Evolutionary conservation across 108 stramenopile genomes (phyloP).

Genomic region (Ochromonas danica): DNA sequence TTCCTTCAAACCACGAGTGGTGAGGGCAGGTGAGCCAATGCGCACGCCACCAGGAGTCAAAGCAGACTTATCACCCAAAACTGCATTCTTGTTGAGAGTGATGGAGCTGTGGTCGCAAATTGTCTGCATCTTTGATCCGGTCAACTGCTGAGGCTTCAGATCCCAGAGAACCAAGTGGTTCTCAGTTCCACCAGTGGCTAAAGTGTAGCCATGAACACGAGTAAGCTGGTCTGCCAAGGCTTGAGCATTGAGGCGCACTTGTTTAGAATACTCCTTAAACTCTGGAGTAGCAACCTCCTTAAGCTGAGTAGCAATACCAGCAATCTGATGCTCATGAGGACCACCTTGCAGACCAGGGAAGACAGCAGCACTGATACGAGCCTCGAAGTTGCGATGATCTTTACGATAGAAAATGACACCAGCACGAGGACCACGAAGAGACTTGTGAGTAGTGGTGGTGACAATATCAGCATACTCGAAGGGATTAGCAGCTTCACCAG

Average conservation of each 20-base stretch:
- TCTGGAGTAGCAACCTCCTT: slow-evolving; percentile 91
- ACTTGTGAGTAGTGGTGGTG: slow-evolving; percentile 99
- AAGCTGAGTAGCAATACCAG: slow-evolving; percentile 95
- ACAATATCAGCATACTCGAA: slow-evolving; percentile 96
- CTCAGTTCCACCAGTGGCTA: slow-evolving; percentile 97
- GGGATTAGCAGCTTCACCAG: slow-evolving; percentile 80
- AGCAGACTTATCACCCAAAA: slow-evolving; percentile 94
- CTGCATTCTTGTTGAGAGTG: slow-evolving; percentile 99
- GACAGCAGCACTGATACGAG: slow-evolving; percentile 92
- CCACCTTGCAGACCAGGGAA: slow-evolving; percentile 99
- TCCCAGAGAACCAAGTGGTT: slow-evolving; percentile 98
- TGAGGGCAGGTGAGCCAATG: slow-evolving; percentile 84
- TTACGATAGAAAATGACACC: slow-evolving; percentile 99
- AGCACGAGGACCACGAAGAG: slow-evolving; percentile 96
- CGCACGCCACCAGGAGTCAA: slow-evolving; percentile 98
- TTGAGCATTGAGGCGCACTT: slow-evolving; percentile 86
- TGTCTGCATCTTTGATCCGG: slow-evolving; percentile 97
- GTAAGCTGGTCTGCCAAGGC: slow-evolving; percentile 80
- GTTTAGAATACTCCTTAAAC: slow-evolving; percentile 88
- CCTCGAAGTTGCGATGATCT: slow-evolving; percentile 93
- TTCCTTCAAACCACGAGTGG: slow-evolving; percentile 78
- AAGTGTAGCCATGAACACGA: slow-evolving; percentile 74
- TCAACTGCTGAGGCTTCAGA: slow-evolving; percentile 79
- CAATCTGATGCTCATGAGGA: slow-evolving; percentile 97
- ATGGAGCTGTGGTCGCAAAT: slow-evolving; percentile 94